Percentiles rank a stretch among this genome's conserved stretches.
Conservation (phyloP, 495 filamentous ascomycete species). For the Pseudoneurospora amorphoporcata region DNA sequence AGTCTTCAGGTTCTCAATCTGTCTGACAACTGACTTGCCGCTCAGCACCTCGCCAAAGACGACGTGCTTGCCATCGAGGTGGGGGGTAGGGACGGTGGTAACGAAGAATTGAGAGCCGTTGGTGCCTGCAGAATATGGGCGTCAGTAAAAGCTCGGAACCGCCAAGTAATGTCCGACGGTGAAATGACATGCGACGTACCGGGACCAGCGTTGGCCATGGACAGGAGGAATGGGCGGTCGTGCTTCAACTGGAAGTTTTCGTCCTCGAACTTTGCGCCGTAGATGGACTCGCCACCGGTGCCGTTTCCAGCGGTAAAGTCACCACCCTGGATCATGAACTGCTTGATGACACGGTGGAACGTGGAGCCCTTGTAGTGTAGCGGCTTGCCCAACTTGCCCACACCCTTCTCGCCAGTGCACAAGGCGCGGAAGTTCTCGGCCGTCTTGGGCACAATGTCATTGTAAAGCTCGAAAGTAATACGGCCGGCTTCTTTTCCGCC, state of each 20-base stretch:
- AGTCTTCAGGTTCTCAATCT: constrained; percentile 81
- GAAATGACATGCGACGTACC: constrained; percentile 42
- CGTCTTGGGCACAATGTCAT: constrained; percentile 89
- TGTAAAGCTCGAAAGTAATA: constrained; percentile 74
- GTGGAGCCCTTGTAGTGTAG: constrained; percentile 81
- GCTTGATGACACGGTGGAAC: constrained; percentile 96
- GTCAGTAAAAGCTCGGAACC: constrained; percentile 7
- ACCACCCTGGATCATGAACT: constrained; percentile 99
- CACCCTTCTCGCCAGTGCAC: constrained; percentile 84
- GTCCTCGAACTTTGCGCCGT: constrained; percentile 95
- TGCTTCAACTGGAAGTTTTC: constrained; percentile 95
- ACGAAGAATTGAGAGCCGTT: constrained; percentile 99
- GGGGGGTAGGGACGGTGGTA: constrained; percentile 85
- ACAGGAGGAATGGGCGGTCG: constrained; percentile 86
- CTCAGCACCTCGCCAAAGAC: constrained; percentile 94
- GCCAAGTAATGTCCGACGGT: not conserved
- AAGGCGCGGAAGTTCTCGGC: constrained; percentile 92
- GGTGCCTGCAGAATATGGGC: constrained; percentile 42
- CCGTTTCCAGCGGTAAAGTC: constrained; percentile 95
- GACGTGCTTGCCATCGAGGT: constrained; percentile 94
- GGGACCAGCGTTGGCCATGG: constrained; percentile 96
- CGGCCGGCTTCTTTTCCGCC: constrained; percentile 60
- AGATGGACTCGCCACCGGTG: constrained; percentile 95
- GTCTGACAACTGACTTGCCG: constrained; percentile 82
- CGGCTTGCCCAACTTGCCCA: constrained; percentile 73